Evolutionary conservation across 768 basidiomycete genomes (phyloP), one percentile per base, ranked within the genome.

Genomic region (Rhodosporidiobolus sp.): DNA sequence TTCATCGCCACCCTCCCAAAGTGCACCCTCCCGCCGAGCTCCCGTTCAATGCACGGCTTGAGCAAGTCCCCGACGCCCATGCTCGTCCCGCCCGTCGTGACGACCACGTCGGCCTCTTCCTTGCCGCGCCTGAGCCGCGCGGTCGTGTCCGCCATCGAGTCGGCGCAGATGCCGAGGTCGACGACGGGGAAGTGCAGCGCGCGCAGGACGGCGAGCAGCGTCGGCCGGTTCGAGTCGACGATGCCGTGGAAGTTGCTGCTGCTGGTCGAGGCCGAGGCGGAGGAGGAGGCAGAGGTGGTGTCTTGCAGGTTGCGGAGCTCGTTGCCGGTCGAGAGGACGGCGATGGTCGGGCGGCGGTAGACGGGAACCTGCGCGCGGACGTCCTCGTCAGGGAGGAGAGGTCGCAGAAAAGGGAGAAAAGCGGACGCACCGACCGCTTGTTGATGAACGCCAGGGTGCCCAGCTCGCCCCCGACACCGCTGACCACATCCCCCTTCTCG

Each of bases 61-160:
- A 95, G 81, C 30, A 94, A 84, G 80, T 94, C 92, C 1, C 87
- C 88, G 3, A 92, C 86, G 0, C 92, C 92, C 92, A 94, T 94
- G 3, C 90, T 92, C 8, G 92, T 93, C 8, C 92, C 92, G 19
- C 92, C 92, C 3, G 92, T 95, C 1, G 90, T 90, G 19, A 94
- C 81, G 22, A 95, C 79, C 14, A 95, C 80, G 78, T 94, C 92
- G 0, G 90, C 89, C 28, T 79, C 77, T 49, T 85, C 82, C 12
- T 90, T 82, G 0, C 88, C 91, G 43, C 80, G 81, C 70, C 80
- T 77, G 59, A 95, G 84, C 5, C 86, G 86, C 17, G 80, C 79
- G 30, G 88, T 83, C 77, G 78, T 78, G 30, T 65, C 76, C 12
- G 65, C 79, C 64, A 79, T 91, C 90, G 85, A 83, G 80, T 95